These are phyloP conservation scores for Tricholoma furcatifolium DNA, from an alignment of 768 basidiomycete genomes.

Conservation along the genomic window DNA sequence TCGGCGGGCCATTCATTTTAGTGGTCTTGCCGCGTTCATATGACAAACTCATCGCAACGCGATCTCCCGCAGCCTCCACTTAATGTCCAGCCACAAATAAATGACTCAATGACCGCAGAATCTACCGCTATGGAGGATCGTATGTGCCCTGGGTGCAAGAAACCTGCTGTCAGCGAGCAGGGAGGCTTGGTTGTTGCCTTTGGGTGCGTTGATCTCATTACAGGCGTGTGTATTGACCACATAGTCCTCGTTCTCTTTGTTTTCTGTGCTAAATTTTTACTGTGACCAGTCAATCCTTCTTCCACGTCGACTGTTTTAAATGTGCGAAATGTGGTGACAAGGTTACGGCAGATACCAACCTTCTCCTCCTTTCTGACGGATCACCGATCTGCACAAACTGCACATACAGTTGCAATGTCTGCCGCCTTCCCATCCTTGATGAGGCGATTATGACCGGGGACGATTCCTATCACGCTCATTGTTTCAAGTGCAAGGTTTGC, in stretches of 20 bases:
- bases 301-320: conserved; percentile 94
- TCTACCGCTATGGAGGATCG: conserved; percentile 47
- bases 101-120: conserved; percentile 19
- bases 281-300: conserved; percentile 76
- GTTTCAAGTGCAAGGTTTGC: conserved; percentile 98
- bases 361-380: conserved; percentile 95
- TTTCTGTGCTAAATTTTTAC: conserved; percentile 1
- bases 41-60: conserved; percentile 25
- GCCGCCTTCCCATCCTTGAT: conserved; percentile 91
- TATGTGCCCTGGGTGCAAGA: conserved; percentile 80
- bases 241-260: not conserved
- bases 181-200: conserved; percentile 94
- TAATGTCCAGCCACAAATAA: conserved; percentile 25
- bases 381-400: conserved; percentile 95
- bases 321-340: conserved; percentile 94
- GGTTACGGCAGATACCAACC: conserved; percentile 95
- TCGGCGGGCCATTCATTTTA: conserved; percentile 10
- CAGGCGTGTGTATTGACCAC: not conserved
- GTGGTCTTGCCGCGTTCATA: conserved; percentile 6
- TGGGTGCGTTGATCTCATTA: conserved; percentile 59
- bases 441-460: conserved; percentile 99
- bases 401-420: conserved; percentile 95
- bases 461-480: conserved; percentile 97
- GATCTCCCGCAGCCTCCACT: conserved; percentile 26
- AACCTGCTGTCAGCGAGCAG: conserved; percentile 74